Evolutionary conservation across 164 flowering plant species (phyloP), one percentile per base, ranked within the genome.

Genomic region (Euptelea pleiosperma): DNA sequence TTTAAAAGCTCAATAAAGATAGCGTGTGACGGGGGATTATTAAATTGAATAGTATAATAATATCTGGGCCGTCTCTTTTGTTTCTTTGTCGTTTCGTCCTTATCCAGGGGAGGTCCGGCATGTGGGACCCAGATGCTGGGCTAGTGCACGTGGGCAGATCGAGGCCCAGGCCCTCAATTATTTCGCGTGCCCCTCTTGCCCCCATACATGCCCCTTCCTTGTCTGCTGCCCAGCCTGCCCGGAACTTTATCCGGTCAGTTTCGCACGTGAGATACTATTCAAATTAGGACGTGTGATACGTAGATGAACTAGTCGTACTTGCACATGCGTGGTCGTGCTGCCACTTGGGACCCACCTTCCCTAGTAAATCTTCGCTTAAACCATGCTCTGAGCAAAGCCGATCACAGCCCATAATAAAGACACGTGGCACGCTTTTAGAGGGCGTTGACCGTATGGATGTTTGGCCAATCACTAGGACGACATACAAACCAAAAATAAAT

Each of bases 91-190:
- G 57, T 45, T 41, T 54, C 45, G 21, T 31, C 60, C 50, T 51
- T 35, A 53, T 59, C 57, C 37, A 34, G 3, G 14, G n/a, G 29
- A 18, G 18, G 9, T 2, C 57, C 52, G 64, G 64, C 30, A 47
- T 2, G 63, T 58, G 75, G 78, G 63, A 30, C 31, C 70, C 71
- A 31, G n/a, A 22, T 22, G 49, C 60, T 59, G 68, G 53, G 57
- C 29, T 47, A 11, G 12, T 59, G 69, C 79, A 75, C 79, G 79
- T 75, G 79, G 67, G 58, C 43, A 41, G 70, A 55, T 51, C 39
- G 48, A 16, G 0, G 53, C 40, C 46, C 7, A 18, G 30, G 36
- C 35, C 12, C 53, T 64, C 63, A 62, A 58, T 65, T 26, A 62
- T 59, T 43, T 55, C 56, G 40, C 3, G 22, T 70, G 72, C 55